Conservation (phyloP, 1,284 basidiomycete species). For the Rhizoctonia solani region DNA sequence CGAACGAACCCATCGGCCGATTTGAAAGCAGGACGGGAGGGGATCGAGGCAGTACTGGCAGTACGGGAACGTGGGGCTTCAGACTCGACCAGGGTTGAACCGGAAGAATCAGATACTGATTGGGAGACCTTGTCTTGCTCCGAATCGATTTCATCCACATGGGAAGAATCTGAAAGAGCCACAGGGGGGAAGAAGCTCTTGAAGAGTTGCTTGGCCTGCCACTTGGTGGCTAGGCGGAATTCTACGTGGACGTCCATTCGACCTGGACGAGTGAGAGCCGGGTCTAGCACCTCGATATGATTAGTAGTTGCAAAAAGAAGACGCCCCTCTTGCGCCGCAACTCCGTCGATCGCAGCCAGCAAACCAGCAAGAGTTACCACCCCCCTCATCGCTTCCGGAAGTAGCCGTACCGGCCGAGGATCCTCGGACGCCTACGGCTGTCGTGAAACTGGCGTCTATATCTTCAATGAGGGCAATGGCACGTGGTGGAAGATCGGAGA, state of each 20-base stretch:
- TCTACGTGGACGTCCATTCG: conserved; percentile 79
- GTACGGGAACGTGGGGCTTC: conserved; percentile 20
- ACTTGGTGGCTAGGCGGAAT: conserved; percentile 67
- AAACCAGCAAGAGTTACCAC: conserved; percentile 70
- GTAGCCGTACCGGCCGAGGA: conserved; percentile 17
- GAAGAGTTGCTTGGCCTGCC: conserved; percentile 67
- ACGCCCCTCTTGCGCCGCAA: conserved; percentile 74
- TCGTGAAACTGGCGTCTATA: conserved; percentile 71
- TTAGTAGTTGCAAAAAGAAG: conserved; percentile 79
- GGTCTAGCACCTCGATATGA: conserved; percentile 65
- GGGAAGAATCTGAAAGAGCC: conserved; percentile 22
- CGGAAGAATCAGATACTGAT: background rate
- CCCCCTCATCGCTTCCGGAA: conserved; percentile 39
- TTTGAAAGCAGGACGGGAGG: background rate
- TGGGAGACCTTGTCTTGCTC: conserved; percentile 35
- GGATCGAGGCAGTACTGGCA: background rate
- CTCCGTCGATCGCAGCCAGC: conserved; percentile 74
- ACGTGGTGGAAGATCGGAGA: conserved; percentile 65
- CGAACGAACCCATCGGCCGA: conserved; percentile 8
- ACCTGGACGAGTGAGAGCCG: conserved; percentile 74
- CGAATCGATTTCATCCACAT: conserved; percentile 39
- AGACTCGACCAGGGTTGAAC: background rate
- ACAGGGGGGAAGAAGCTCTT: conserved; percentile 60
- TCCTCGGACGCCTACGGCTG: conserved; percentile 25
- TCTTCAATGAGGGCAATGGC: conserved; percentile 82